These are phyloP conservation scores for Thermothelomyces thermophilus DNA, from an alignment of 2,329 filamentous ascomycete genomes.

Conservation along the genomic window DNA sequence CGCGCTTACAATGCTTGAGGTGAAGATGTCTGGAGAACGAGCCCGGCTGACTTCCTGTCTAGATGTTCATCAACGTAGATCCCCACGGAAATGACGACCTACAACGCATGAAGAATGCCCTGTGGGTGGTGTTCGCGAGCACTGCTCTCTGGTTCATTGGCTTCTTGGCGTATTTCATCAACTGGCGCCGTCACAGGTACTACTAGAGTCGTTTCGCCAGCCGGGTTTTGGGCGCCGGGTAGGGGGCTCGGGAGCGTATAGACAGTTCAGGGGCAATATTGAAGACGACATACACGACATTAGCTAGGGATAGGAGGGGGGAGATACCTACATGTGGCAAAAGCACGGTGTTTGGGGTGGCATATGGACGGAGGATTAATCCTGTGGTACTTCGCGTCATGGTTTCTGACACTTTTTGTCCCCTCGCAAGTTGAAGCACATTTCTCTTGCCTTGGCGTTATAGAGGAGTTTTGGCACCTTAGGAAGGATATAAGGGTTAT, in stretches of 20 bases:
- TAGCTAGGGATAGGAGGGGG: neutral
- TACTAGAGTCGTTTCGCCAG: slow-evolving; percentile 52
- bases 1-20: neutral
- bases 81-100: slow-evolving; percentile 57
- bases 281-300: neutral
- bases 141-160: slow-evolving; percentile 70
- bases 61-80: slow-evolving; percentile 67
- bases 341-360: neutral
- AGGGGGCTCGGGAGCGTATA: slow-evolving; percentile 34
- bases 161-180: slow-evolving; percentile 45
- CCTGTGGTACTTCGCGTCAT: neutral
- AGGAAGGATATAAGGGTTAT: too few species aligned
- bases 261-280: neutral
- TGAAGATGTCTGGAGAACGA: neutral
- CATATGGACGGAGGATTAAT: neutral
- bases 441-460: too few species aligned
- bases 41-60: neutral
- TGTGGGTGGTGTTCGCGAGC: slow-evolving; percentile 74
- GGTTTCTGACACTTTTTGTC: too few species aligned
- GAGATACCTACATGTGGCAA: neutral
- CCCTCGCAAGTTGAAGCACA: too few species aligned
- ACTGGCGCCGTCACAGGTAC: slow-evolving; percentile 54
- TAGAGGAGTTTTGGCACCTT: too few species aligned
- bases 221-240: too few species aligned
- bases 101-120: slow-evolving; percentile 74